Base-by-base conservation (phyloP, 2,329 filamentous ascomycete genomes). In the Huntiella bhutanensis region DNA sequence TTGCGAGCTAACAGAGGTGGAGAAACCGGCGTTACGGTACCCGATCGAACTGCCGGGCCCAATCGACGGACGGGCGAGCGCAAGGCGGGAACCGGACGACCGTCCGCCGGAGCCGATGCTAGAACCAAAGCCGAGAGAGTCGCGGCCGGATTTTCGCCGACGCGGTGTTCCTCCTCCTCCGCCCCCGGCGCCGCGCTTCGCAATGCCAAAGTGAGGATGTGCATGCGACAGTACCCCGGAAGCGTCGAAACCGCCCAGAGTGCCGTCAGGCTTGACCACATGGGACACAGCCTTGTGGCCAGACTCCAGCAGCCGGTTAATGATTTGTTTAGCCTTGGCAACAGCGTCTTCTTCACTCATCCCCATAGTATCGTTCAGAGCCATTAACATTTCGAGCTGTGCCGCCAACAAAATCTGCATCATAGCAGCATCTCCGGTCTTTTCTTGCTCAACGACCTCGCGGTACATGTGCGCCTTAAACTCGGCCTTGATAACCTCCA, bases 371-470 rank as follows among this genome's bases (percentile, higher is more conserved):
- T 84, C 82, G 46, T 80, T 77, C 46, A 98, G 73, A 1, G 86
- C 84, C 4, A 83, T 69, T 51, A 96, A 73, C 2, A 87, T 88
- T 55, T 95, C 87, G 54, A 98, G 93, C 56, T 96, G 88, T 10
- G 88, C 84, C 45, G 82, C 80, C 8, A 96, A 72, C 46, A 98
- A 70, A 43, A 83, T 73, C 60, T 95, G 87, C 56, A 94, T 70
- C 53, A 82, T 75, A 13, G 73, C 75, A 15, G 79, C 75, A 57
- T 95, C 86, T 10, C 80, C 81, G 19, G 72, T 69, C 62, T 80
- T 88, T 52, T 96, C 87, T 55, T 91, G 78, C 46, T 96, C 86
- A 8, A 86, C 61, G 15, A 95, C 74, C 45, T 84, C 77, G 10
- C 72, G 66, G 52, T 88, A 74, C 1, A 81, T 74, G 51, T 96